Base-by-base conservation (phyloP, 2,329 filamentous ascomycete species). In the Colletotrichum zoysiae region DNA sequence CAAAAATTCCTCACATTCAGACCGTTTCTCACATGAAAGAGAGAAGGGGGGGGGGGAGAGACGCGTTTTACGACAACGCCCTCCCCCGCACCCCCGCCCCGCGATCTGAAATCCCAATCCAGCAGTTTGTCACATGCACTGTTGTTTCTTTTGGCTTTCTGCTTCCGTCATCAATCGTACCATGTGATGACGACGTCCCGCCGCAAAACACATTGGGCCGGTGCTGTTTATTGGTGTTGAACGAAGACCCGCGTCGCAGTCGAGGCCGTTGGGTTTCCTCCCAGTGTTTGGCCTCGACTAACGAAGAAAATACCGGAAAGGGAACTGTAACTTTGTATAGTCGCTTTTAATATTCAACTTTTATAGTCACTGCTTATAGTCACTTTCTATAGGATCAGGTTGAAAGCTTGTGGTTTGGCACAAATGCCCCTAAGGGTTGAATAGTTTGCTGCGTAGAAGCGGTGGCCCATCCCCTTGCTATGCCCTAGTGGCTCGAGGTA, bases 401-500 rank as follows among this genome's bases (percentile, higher is more conserved):
- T 59, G 38, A 59, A 67, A 64, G 59, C 59, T 64, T 56, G 65
- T 64, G 55, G 18, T 50, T 62, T 71, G 63, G 50, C 40, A 67
- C 26, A 26, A 66, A 20, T 50, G 7, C 46, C 20, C 55, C 20
- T 53, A 40, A 33, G 30, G n/a, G 12, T 56, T 57, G 48, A 63
- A 6, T 69, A 35, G 51, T 46, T 53, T 64, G 59, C 14, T 64
- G 69, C 53, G 53, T 53, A 48, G 69, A 64, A 64, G 53, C 60
- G 65, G 60, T 64, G 42, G 58, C 65, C 65, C 40, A 9, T 18
- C 64, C 59, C 65, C 53, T 46, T 69, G 23, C 59, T 58, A 35
- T 64, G 53, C 48, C 16, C 65, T 59, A 55, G 33, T 33, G 65
- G 53, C 69, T 59, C 46, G 35, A 71, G 65, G 69, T 71, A 69